Evolutionary conservation across 768 basidiomycete species (phyloP), one percentile per base, ranked within the genome.

Genomic region (Russula compacta): DNA sequence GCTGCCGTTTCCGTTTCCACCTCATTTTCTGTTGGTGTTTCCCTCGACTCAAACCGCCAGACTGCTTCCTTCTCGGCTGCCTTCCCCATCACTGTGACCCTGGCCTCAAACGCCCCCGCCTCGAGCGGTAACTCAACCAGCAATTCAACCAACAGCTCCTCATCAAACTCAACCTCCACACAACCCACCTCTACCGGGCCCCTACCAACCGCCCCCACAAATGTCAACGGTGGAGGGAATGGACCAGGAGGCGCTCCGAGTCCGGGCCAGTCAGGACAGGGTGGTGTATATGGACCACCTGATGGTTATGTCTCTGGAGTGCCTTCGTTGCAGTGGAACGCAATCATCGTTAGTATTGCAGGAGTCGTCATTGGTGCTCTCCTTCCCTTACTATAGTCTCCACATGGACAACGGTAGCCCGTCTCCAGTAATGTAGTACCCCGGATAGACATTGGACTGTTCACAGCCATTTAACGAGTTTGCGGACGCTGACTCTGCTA

Each of bases 221-320:
- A 73, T 56, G 72, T 85, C 35, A 70, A 77, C 33, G 85, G 80
- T 39, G 86, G 85, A 11, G 84, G 77, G 36, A 55, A 60, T 19
- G 67, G 61, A 14, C 58, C 73, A 4, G 67, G 73, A 6, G 82
- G 81, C 29, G 87, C 87, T 2, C 87, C 87, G 10, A 71, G 74
- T 48, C 87, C 87, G 29, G 87, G 86, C 21, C 72, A 75, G 51
- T 64, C 74, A 19, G 78, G 72, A 46, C 52, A 70, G 5, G 65
- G 70, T 17, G 84, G 81, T 32, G 72, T 79, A 39, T 85, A 78
- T 62, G 87, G 87, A n/a, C 87, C 87, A 50, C 76, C 78, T 50
- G 87, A 90, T 67, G 71, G 76, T 55, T 89, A 83, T 72, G 83
- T 83, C 63, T 80, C 84, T 33, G 79, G 77, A 12, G 87, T 82